Conservation (phyloP, 129 eudicot genomes). For the Oenanthe sinensis region DNA sequence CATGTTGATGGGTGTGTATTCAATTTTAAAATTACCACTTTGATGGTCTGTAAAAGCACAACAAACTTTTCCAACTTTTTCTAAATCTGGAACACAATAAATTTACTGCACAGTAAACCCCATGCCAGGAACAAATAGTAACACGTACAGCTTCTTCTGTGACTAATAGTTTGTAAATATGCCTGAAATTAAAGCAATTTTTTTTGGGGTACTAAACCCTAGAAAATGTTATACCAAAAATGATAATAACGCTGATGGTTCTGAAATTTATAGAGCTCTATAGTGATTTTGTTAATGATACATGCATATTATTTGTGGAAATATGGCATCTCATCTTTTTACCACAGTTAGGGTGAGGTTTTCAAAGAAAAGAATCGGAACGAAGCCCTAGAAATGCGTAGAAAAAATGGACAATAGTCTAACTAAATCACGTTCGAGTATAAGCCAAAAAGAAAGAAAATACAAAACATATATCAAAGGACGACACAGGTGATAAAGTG, state of each 20-base stretch:
- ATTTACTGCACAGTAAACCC: constrained; percentile 9
- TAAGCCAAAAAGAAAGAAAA: constrained; percentile 7
- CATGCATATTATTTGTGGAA: not conserved
- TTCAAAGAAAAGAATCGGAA: not conserved
- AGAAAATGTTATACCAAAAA: not conserved
- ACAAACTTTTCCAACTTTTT: constrained; percentile 12
- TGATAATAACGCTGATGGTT: not conserved
- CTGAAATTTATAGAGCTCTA: not conserved
- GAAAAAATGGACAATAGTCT: not conserved
- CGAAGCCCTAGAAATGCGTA: constrained; percentile 8
- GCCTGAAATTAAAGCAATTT: not conserved
- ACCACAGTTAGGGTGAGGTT: not conserved
- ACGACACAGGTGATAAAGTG: constrained; percentile 12
- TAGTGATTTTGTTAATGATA: too few species aligned
- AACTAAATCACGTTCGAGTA: not conserved
- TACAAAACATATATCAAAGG: not conserved
- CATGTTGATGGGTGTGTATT: constrained; percentile 1
- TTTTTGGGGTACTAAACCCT: not conserved
- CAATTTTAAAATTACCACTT: constrained; percentile 9
- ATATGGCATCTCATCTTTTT: not conserved
- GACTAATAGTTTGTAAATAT: not conserved
- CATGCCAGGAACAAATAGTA: not conserved
- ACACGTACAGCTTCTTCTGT: not conserved
- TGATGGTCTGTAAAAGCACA: constrained; percentile 6
- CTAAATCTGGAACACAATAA: not conserved